Percentiles rank a stretch among this genome's conserved stretches.
Conservation (phyloP, 345 rosid genomes). For the Cardamine chenopodiifolia region DNA sequence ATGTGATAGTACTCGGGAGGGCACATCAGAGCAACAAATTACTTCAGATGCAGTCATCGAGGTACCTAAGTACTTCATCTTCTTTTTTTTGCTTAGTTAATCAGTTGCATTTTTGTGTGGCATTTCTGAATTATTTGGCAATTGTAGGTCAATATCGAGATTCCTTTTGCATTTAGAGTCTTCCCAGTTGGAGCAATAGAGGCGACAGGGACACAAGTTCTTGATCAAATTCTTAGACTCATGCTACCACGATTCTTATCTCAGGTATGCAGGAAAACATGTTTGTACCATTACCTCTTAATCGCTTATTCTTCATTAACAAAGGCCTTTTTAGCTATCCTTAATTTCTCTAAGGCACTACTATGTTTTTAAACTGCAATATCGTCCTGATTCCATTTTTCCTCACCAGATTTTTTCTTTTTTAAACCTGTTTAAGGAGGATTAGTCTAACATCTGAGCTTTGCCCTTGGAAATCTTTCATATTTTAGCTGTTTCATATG, state of each 20-base stretch:
- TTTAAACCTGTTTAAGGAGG: background rate
- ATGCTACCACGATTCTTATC: constrained; percentile 95
- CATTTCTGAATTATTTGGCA: constrained; percentile 4
- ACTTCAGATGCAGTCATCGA: constrained; percentile 90
- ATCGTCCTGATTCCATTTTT: background rate
- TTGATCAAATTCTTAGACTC: constrained; percentile 72
- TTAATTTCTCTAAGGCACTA: background rate
- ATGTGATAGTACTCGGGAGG: constrained; percentile 48
- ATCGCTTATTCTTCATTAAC: background rate
- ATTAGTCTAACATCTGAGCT: background rate
- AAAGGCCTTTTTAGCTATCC: background rate
- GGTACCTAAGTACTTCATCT: constrained; percentile 46
- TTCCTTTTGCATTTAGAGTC: constrained; percentile 77
- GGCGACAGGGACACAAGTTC: constrained; percentile 77
- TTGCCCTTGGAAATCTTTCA: no score
- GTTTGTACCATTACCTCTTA: background rate
- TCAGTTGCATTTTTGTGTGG: background rate
- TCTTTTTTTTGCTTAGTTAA: constrained; percentile 5
- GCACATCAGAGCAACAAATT: constrained; percentile 57
- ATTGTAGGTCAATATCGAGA: constrained; percentile 71
- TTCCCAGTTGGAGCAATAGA: constrained; percentile 76
- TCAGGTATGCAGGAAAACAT: constrained; percentile 57
- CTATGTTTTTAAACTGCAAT: background rate
- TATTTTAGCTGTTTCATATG: background rate
- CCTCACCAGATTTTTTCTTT: background rate